These are phyloP conservation scores for Sporothrix sp. DNA, from an alignment of 2,329 filamentous ascomycete genomes.

Conservation along the genomic window DNA sequence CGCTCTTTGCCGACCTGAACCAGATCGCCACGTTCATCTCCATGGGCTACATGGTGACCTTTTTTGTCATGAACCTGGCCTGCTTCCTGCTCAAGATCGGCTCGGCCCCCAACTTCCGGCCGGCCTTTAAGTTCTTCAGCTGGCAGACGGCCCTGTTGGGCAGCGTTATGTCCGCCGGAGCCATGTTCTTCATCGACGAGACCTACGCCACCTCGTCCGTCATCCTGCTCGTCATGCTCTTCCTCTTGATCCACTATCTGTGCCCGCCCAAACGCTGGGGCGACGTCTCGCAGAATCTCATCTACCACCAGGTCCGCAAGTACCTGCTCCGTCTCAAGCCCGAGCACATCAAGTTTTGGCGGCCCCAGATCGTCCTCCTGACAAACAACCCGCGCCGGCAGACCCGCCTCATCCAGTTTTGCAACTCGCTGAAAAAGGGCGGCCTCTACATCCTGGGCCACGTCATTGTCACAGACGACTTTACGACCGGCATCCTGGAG, in stretches of 20 bases:
- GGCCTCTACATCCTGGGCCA: constrained; percentile 77
- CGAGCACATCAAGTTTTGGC: constrained; percentile 91
- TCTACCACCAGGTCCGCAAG: constrained; percentile 79
- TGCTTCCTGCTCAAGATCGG: constrained; percentile 81
- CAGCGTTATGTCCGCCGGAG: constrained; percentile 62
- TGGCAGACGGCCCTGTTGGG: constrained; percentile 73
- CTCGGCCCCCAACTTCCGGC: constrained; percentile 80
- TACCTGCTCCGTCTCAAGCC: constrained; percentile 74
- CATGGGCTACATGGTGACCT: constrained; percentile 83
- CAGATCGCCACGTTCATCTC: constrained; percentile 83
- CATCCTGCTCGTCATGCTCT: constrained; percentile 63
- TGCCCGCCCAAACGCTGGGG: constrained; percentile 83
- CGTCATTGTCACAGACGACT: constrained; percentile 79
- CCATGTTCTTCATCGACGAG: constrained; percentile 86
- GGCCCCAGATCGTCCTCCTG: constrained; percentile 75
- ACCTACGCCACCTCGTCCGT: constrained; percentile 70
- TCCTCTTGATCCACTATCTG: constrained; percentile 75
- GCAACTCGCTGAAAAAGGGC: constrained; percentile 84
- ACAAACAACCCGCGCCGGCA: constrained; percentile 75
- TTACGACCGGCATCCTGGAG: constrained; percentile 67
- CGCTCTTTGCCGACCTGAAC: constrained; percentile 75
- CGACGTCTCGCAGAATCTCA: constrained; percentile 79
- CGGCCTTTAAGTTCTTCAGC: constrained; percentile 81
- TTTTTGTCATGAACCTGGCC: constrained; percentile 77
- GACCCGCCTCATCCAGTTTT: constrained; percentile 79